Conservation (phyloP, 208 protist species). For the Spongospora subterranea region DNA sequence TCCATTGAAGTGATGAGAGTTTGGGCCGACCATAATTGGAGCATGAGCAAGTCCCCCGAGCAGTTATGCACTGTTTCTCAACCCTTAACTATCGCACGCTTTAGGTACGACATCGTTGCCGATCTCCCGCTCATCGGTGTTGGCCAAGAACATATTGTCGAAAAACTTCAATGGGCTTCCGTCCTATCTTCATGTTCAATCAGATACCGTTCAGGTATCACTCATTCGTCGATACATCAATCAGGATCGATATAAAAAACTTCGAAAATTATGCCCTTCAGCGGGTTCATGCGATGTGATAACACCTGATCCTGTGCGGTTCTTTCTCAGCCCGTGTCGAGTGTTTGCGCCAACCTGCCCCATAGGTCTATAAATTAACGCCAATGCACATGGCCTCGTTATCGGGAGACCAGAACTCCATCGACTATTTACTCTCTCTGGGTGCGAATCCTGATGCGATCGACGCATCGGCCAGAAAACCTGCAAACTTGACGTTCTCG, state of each 20-base stretch:
- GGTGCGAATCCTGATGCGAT: conserved; percentile 19
- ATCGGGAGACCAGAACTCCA: neutral
- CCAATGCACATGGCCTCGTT: conserved; percentile 1
- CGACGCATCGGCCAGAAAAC: neutral
- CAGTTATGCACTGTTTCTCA: neutral
- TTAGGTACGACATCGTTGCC: conserved; percentile 41
- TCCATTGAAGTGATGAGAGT: conserved; percentile 23
- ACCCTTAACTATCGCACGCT: too few species aligned
- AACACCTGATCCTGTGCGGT: neutral
- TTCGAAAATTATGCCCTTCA: neutral
- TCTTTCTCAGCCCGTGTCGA: neutral
- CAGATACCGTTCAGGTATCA: neutral
- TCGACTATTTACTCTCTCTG: neutral
- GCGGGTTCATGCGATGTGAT: neutral
- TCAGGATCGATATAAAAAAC: neutral
- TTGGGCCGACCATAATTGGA: conserved; percentile 32
- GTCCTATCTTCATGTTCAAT: neutral
- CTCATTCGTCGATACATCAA: neutral
- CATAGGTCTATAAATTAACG: neutral
- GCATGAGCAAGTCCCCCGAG: neutral
- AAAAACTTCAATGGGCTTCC: conserved; percentile 19
- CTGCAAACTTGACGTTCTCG: neutral
- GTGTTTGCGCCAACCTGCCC: neutral
- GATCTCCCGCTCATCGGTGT: neutral
- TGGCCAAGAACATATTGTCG: conserved; percentile 6